Evolutionary conservation across 2,329 filamentous ascomycete genomes (phyloP).

Genomic region (Beauveria asiatica): DNA sequence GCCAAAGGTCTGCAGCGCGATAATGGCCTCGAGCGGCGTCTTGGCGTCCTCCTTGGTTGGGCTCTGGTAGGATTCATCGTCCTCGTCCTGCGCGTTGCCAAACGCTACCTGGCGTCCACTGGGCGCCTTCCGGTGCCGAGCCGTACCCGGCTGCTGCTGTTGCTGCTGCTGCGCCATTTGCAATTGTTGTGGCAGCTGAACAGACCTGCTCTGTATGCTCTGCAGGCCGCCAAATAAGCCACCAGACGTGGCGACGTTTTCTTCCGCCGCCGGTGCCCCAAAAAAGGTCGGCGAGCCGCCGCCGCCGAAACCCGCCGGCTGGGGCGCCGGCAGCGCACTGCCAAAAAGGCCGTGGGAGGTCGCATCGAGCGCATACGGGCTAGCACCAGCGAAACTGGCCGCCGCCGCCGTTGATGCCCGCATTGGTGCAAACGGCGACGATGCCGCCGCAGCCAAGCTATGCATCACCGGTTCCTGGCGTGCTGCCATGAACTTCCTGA

Average conservation of each 20-base stretch:
- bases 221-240: not conserved
- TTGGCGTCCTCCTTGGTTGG: not conserved
- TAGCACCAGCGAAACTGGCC: not conserved
- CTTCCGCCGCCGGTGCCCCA: not conserved
- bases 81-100: not conserved
- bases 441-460: not conserved
- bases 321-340: not conserved
- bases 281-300: not conserved
- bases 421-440: not conserved
- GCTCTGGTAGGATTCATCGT: not conserved
- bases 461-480: not conserved
- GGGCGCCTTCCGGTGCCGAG: not conserved
- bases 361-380: not conserved
- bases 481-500: not conserved
- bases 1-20: slow-evolving; percentile 46
- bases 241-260: not conserved
- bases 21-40: slow-evolving; percentile 28
- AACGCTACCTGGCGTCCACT: not conserved
- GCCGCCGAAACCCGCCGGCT: not conserved
- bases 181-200: too few relatives aligned
- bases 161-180: too few relatives aligned
- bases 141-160: not conserved
- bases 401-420: not conserved
- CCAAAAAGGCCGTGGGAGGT: not conserved
- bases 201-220: too few relatives aligned